These are phyloP conservation scores for Sextonia rubra DNA, from an alignment of 164 flowering plant genomes.

Conservation along the genomic window DNA sequence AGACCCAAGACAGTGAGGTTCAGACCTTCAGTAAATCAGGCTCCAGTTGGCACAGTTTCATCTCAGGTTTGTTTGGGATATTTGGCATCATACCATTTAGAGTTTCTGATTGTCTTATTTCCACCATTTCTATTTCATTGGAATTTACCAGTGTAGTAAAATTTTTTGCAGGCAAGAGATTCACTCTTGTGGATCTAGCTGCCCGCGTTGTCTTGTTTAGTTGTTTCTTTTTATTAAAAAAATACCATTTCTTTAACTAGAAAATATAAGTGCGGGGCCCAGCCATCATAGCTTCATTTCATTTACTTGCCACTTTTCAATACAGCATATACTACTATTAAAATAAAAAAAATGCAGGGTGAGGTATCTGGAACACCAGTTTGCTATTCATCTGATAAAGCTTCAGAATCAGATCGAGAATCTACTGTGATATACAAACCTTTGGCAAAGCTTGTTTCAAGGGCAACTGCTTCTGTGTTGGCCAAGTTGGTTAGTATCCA, in stretches of 20 bases:
- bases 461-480: slow-evolving; percentile 58
- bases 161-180: background rate
- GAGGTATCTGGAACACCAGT: slow-evolving; percentile 35
- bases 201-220: background rate
- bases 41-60: slow-evolving; percentile 25
- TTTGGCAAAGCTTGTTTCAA: slow-evolving; percentile 76
- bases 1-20: slow-evolving; percentile 84
- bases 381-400: slow-evolving; percentile 30
- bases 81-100: background rate
- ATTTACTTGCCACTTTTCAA: background rate
- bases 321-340: background rate
- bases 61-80: slow-evolving; percentile 32
- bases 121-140: background rate
- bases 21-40: slow-evolving; percentile 37
- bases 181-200: background rate
- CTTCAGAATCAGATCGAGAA: slow-evolving; percentile 29
- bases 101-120: background rate
- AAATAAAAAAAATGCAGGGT: slow-evolving; percentile 31
- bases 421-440: slow-evolving; percentile 70
- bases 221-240: slow-evolving; percentile 4
- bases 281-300: background rate
- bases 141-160: background rate
- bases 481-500: slow-evolving; percentile 63
- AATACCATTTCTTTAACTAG: background rate
- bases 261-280: background rate